phyloP scores from a whole-genome alignment of 805 yeast genomes.

The Maudiozyma serrabonitensis region DNA sequence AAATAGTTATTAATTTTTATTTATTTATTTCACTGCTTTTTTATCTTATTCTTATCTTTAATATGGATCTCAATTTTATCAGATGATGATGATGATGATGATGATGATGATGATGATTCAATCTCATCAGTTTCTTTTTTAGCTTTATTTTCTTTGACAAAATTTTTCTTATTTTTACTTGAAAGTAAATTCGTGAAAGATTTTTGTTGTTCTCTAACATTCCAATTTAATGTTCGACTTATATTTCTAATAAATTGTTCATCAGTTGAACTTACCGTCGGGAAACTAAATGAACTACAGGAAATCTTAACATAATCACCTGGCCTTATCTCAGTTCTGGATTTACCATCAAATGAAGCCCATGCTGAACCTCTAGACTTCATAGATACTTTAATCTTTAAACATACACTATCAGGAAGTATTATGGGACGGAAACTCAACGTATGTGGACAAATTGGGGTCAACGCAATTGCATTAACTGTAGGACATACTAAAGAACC shows the following conservation, averaged over 20 bases:
- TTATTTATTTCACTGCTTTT: neutral
- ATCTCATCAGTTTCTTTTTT: slow-evolving; percentile 5
- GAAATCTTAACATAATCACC: slow-evolving; percentile 82
- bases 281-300: slow-evolving; percentile 89
- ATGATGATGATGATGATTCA: neutral
- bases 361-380: slow-evolving; percentile 85
- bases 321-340: slow-evolving; percentile 64
- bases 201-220: slow-evolving; percentile 79
- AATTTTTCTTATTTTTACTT: slow-evolving; percentile 43
- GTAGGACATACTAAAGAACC: slow-evolving; percentile 93
- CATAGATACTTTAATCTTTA: slow-evolving; percentile 74
- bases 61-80: neutral
- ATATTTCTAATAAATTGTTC: slow-evolving; percentile 79
- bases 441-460: slow-evolving; percentile 96
- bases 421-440: slow-evolving; percentile 86
- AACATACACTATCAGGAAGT: slow-evolving; percentile 84
- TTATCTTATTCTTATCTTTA: too few relatives aligned
- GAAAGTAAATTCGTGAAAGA: slow-evolving; percentile 58
- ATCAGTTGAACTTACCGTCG: slow-evolving; percentile 70
- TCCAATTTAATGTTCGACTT: slow-evolving; percentile 86
- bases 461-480: slow-evolving; percentile 82
- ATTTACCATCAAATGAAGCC: slow-evolving; percentile 94
- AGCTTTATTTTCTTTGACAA: slow-evolving; percentile 15
- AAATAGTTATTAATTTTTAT: neutral
- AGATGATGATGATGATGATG: neutral